Base-by-base conservation (phyloP, 106 monocot genomes). In the Narthecium ossifragum region DNA sequence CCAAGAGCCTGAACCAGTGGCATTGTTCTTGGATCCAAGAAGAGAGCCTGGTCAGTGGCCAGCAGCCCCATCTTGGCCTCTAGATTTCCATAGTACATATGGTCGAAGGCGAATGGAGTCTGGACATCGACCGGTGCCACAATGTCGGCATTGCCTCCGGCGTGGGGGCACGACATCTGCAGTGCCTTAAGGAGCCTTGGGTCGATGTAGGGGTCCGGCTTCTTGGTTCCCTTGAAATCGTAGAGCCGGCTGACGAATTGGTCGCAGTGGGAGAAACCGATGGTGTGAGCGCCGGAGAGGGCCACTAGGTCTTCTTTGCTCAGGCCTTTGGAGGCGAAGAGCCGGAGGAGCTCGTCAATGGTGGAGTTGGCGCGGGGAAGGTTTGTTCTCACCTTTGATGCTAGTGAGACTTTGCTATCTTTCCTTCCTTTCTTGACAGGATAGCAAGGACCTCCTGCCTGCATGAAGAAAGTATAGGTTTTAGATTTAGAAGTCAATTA, bases 391-490 rank as follows among this genome's bases (percentile, higher is more conserved):
- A 93, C 88, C 48, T 79, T 77, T 13, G 17, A 24, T 14, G 84
- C 60, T n/a, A 62, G 55, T 0, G 93, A 88, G 17, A 71, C 82
- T 47, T 67, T 78, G 82, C 93, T 85, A 82, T 93, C 93, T 57
- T 71, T 73, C 22, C 88, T 34, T 6, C 93, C 93, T 53, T 85
- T 88, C 65, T 79, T 88, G 28, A 93, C 93, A 0, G 27, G 29
- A 46, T 88, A 93, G 71, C 79, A 82, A 2, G 93, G 93, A 17
- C 93, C 93, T 6, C 93, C 93, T 1, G 88, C 85, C 92, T 92
- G 73, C 64, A 64, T 38, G 14, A 9, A n/a, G n/a, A n/a, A n/a
- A n/a, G n/a, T n/a, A n/a, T n/a, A n/a, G n/a, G n/a, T n/a, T n/a
- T n/a, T n/a, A n/a, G n/a, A n/a, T n/a, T n/a, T n/a, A n/a, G n/a